phyloP scores from a whole-genome alignment of 2,329 filamentous ascomycete species.

The Trichoderma atroviride region DNA sequence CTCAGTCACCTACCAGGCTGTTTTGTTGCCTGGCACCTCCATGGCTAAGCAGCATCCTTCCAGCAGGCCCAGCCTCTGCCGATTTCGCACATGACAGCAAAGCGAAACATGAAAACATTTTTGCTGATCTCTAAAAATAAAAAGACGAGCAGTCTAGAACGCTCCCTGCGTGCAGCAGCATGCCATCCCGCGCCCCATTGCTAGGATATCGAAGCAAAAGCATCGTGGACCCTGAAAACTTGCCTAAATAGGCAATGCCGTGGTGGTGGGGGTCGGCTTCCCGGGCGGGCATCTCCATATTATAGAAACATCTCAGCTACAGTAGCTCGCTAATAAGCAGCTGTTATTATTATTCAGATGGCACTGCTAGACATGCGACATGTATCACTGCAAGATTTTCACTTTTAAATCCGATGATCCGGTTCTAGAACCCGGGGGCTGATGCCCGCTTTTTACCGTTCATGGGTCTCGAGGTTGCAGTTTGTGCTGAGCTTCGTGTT shows the following conservation, averaged over 20 bases:
- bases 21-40: neutral
- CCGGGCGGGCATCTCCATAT: neutral
- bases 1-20: neutral
- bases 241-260: constrained; percentile 29
- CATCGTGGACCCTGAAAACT: constrained; percentile 28
- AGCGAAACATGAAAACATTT: too few relatives aligned
- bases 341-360: neutral
- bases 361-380: neutral
- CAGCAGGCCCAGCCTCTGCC: neutral
- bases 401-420: neutral
- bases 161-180: neutral
- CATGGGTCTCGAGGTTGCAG: neutral
- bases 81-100: neutral
- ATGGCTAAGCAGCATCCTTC: neutral
- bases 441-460: constrained; percentile 11
- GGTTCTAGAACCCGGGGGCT: neutral
- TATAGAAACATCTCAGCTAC: neutral
- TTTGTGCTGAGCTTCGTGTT: neutral
- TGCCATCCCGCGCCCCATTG: neutral
- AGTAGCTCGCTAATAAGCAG: neutral
- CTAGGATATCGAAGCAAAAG: neutral
- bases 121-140: neutral
- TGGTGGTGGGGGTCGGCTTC: constrained; percentile 9
- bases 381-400: neutral
- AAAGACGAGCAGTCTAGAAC: neutral